Base-by-base conservation (phyloP, 441 rosid species). In the Erodium trifolium region DNA sequence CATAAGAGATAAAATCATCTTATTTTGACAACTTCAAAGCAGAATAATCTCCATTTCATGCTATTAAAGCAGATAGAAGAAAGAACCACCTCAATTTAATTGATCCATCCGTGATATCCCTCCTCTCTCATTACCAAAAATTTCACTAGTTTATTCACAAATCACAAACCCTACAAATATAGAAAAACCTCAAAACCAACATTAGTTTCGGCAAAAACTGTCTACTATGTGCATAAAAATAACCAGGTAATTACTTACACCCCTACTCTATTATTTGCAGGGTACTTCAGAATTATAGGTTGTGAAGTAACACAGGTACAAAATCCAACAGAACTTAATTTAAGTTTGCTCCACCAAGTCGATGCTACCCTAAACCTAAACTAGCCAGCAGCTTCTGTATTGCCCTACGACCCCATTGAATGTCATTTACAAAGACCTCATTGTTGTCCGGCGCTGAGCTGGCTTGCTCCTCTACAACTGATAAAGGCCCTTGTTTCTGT, bases 311-410 rank as follows among this genome's bases (percentile, higher is more conserved):
- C 12, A 43, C 6, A 43, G 49, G 49, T 43, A 43, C 49, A 43
- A 10, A 10, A 34, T 5, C 3, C 37, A 34, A 34, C 37, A 34
- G 5, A 34, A 34, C 37, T 34, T 34, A 23, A 23, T 23, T 23
- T 5, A 34, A 34, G 37, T 5, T 41, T 1, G 12, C 47, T 41
- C 12, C 47, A 6, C 9, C 47, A 41, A 41, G 11, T 10, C 29
- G 14, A 55, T 45, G 65, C 75, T 83, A 79, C 69, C 80, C 68
- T 68, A 90, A 77, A 49, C 96, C 83, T 57, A 92, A 80, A 80
- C 57, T 78, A 31, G 66, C 71, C 29, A 92, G 78, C 70, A 92
- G 80, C 78, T 79, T 87, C 73, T 79, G 78, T 55, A 92, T 75
- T 3, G 82, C 76, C 76, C 67, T 82, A 90, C 43, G 37, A 5